Evolutionary conservation across 2,329 filamentous ascomycete species (phyloP).

Genomic region (Trichoderma asperellum): DNA sequence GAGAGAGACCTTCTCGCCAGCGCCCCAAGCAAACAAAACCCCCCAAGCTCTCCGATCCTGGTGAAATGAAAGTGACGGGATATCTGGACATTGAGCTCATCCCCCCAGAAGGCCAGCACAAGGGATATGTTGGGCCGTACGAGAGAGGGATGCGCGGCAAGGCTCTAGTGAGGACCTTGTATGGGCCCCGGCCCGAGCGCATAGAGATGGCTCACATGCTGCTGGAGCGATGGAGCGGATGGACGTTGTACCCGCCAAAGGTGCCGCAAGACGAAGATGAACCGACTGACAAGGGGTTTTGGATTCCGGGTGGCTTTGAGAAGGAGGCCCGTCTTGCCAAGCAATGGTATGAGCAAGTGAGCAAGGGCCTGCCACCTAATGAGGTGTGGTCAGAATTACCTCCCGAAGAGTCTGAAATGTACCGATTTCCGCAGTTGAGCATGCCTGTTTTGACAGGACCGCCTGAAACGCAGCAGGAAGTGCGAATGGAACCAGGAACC

Average conservation of each 20-base stretch:
- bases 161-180: slow-evolving; percentile 46
- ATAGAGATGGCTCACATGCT: slow-evolving; percentile 45
- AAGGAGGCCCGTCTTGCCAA: slow-evolving; percentile 41
- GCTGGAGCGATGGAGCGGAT: slow-evolving; percentile 48
- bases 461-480: slow-evolving; percentile 38
- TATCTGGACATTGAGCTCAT: slow-evolving; percentile 43
- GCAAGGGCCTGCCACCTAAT: slow-evolving; percentile 29
- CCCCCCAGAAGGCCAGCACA: slow-evolving; percentile 40
- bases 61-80: slow-evolving; percentile 29
- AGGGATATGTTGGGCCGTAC: slow-evolving; percentile 44
- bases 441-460: slow-evolving; percentile 45
- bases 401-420: slow-evolving; percentile 38
- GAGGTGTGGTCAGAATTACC: slow-evolving; percentile 32
- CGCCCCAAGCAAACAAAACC: slow-evolving; percentile 35
- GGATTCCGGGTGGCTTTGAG: slow-evolving; percentile 45
- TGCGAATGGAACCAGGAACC: slow-evolving; percentile 38
- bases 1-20: slow-evolving; percentile 37
- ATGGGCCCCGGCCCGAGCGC: slow-evolving; percentile 45
- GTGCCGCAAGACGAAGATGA: slow-evolving; percentile 36
- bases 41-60: slow-evolving; percentile 34
- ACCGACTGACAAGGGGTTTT: slow-evolving; percentile 44
- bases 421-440: slow-evolving; percentile 35
- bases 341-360: slow-evolving; percentile 38
- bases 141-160: slow-evolving; percentile 42
- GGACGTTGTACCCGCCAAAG: slow-evolving; percentile 47